These are phyloP conservation scores for Pythium vanterpoolii DNA, from an alignment of 352 stramenopile species.

Conservation along the genomic window DNA sequence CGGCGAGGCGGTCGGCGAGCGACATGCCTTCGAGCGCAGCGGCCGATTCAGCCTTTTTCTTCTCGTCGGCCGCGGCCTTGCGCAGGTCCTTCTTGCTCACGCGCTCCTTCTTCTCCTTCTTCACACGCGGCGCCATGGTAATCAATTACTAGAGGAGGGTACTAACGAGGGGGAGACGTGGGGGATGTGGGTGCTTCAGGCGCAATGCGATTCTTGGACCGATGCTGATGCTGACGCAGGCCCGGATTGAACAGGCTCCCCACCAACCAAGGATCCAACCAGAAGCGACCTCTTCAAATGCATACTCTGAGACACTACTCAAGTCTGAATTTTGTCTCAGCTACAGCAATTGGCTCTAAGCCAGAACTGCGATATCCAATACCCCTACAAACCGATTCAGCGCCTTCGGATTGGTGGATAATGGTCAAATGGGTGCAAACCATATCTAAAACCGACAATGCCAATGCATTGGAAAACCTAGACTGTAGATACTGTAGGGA, in stretches of 20 bases:
- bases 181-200: background rate
- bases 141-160: background rate
- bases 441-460: slow-evolving; percentile 1
- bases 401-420: slow-evolving; percentile 12
- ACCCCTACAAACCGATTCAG: background rate
- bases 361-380: background rate
- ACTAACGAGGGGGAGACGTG: background rate
- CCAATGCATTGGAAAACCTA: background rate
- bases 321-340: background rate
- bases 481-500: too few species aligned
- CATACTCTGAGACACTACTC: background rate
- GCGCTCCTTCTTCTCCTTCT: slow-evolving; percentile 57
- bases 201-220: background rate
- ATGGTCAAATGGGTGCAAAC: slow-evolving; percentile 21
- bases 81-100: slow-evolving; percentile 74
- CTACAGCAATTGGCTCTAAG: background rate
- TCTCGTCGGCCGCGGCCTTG: slow-evolving; percentile 76
- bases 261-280: slow-evolving; percentile 31
- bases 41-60: slow-evolving; percentile 68
- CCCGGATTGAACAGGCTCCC: slow-evolving; percentile 5
- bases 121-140: slow-evolving; percentile 57
- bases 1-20: slow-evolving; percentile 85
- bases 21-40: slow-evolving; percentile 69
- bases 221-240: slow-evolving; percentile 22
- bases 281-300: slow-evolving; percentile 12